phyloP scores from a whole-genome alignment of 1,284 basidiomycete genomes.

The Ustilago vetiveriae region DNA sequence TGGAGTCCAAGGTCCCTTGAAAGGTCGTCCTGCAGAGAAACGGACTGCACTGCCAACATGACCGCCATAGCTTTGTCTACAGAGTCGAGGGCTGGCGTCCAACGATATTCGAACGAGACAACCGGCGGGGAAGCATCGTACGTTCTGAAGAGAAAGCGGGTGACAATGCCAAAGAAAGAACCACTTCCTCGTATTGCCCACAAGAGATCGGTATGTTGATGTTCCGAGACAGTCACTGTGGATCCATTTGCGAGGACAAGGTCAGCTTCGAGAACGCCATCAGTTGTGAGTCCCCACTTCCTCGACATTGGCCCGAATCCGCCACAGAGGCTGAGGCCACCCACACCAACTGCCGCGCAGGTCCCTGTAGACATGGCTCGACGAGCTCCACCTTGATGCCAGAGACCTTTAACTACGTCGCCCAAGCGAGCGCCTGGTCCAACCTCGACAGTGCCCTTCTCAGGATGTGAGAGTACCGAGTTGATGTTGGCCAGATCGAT shows the following conservation, averaged over 20 bases:
- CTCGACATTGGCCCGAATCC: constrained; percentile 62
- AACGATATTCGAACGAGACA: constrained; percentile 49
- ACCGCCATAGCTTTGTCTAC: constrained; percentile 22
- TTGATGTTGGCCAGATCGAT: constrained; percentile 59
- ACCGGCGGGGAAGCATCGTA: constrained; percentile 51
- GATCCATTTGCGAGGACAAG: constrained; percentile 67
- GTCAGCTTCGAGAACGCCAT: constrained; percentile 63
- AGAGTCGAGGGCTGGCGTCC: constrained; percentile 35
- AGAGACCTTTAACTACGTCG: constrained; percentile 65
- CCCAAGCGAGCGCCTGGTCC: constrained; percentile 65
- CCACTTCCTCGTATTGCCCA: constrained; percentile 66
- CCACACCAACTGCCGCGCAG: constrained; percentile 66
- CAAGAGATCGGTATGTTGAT: constrained; percentile 38
- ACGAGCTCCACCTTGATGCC: constrained; percentile 42
- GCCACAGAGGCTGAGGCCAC: constrained; percentile 65
- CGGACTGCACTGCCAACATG: constrained; percentile 48
- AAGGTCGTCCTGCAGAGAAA: constrained; percentile 23
- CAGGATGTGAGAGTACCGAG: constrained; percentile 43
- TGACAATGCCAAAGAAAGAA: constrained; percentile 66
- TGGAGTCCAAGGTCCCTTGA: constrained; percentile 52
- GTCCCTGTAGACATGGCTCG: constrained; percentile 66
- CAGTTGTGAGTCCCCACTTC: constrained; percentile 65
- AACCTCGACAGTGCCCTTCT: constrained; percentile 48
- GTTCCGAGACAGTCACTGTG: constrained; percentile 47
- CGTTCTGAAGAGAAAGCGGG: constrained; percentile 53